phyloP scores from a whole-genome alignment of 371 early-diverging fungal species.

The Mucor velutinosus region DNA sequence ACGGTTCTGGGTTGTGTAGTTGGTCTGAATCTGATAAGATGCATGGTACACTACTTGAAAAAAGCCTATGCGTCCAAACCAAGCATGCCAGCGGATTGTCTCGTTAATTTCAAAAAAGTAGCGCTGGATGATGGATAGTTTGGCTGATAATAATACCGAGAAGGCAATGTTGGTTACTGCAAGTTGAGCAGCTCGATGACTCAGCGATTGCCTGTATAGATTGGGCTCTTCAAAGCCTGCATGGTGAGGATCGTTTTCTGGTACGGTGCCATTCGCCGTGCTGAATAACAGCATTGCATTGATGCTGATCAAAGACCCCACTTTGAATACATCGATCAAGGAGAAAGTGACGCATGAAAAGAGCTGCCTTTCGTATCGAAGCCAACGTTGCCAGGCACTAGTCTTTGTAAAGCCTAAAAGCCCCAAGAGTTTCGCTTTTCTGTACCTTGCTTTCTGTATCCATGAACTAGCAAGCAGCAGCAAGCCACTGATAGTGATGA shows the following conservation, averaged over 20 bases:
- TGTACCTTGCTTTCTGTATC: constrained; percentile 2
- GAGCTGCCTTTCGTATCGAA: constrained; percentile 3
- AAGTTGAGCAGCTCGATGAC: constrained; percentile 40
- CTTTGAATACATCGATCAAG: not conserved
- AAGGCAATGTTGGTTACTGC: constrained; percentile 33
- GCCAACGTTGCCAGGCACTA: not conserved
- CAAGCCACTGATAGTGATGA: not conserved
- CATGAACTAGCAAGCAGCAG: not conserved
- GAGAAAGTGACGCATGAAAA: constrained; percentile 2
- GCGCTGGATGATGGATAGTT: constrained; percentile 18
- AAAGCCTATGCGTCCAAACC: constrained; percentile 33
- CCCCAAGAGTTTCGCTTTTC: not conserved
- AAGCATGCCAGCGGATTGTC: constrained; percentile 37
- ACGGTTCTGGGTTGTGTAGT: constrained; percentile 21
- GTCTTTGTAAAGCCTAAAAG: not conserved
- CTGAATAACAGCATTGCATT: constrained; percentile 6
- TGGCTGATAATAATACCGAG: constrained; percentile 36
- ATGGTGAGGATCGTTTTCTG: not conserved
- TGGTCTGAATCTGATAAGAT: constrained; percentile 28
- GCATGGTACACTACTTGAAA: constrained; percentile 34
- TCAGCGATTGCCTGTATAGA: constrained; percentile 25
- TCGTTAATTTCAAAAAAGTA: constrained; percentile 12
- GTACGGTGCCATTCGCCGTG: not conserved
- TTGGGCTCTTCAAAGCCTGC: constrained; percentile 4
- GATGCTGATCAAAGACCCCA: not conserved